phyloP scores from a whole-genome alignment of 805 yeast species.

The Nakazawaea anatomiae region DNA sequence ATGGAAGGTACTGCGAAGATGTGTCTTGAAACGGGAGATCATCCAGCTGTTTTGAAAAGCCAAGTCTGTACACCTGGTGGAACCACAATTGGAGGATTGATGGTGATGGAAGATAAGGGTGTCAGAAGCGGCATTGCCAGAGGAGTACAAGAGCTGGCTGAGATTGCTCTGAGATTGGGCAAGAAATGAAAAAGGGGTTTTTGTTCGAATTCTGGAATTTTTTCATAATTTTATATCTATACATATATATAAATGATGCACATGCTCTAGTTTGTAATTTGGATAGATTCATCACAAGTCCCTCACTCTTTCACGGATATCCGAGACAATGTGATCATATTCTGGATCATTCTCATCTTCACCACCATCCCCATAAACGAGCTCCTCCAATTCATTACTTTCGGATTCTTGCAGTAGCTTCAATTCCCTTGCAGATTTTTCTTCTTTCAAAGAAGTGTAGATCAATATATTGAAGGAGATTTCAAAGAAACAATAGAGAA shows the following conservation, averaged over 20 bases:
- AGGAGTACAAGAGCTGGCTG: constrained; percentile 90
- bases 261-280: too few relatives aligned
- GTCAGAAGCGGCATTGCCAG: constrained; percentile 82
- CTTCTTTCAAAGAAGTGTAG: constrained; percentile 59
- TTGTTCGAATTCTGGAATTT: neutral
- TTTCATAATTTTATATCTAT: neutral
- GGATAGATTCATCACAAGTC: neutral
- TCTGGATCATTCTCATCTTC: constrained; percentile 21
- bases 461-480: constrained; percentile 65
- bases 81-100: constrained; percentile 91
- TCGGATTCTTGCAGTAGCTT: constrained; percentile 25
- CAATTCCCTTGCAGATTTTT: constrained; percentile 32
- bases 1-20: constrained; percentile 91
- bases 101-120: constrained; percentile 88
- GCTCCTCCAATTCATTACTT: constrained; percentile 7
- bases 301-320: constrained; percentile 12
- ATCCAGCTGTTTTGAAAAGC: constrained; percentile 84
- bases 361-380: constrained; percentile 3
- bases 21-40: constrained; percentile 76
- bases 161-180: constrained; percentile 57
- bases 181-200: constrained; percentile 30
- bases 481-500: constrained; percentile 55
- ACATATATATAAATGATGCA: neutral
- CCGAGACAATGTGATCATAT: constrained; percentile 24
- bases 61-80: constrained; percentile 97